Evolutionary conservation across 441 rosid species (phyloP), one percentile per base, ranked within the genome.

Genomic region (Capsella rubella): DNA sequence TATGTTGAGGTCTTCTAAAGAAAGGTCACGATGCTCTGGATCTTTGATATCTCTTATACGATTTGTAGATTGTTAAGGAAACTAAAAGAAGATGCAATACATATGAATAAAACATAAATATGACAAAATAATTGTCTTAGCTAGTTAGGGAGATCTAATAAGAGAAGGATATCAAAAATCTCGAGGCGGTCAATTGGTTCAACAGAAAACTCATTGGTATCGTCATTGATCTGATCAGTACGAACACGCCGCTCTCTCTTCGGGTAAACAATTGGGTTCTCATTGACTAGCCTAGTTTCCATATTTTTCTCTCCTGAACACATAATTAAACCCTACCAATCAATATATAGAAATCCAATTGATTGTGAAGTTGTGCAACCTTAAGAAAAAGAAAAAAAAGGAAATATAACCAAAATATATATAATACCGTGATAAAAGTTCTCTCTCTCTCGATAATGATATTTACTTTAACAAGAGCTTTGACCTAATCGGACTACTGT

Each of bases 11-110:
- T 82, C 89, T 71, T 93, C 97, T 78, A 91, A 75, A 21, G 96
- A 88, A 69, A 8, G 32, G 0, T 85, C 79, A 27, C 88, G 86
- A 82, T 93, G 90, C 78, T 93, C 93, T 18, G 98, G 95, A 78
- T 93, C 97, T 79, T 88, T 93, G 70, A 91, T 93, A 75, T 91
- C 92, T 82, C 93, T 86, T 58, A 93, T 83, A 85, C 84, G 90
- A 84, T 91, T 67, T 93, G 81, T 71, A 21, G 75, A 85, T 75
- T 25, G 73, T 84, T 74, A 89, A 86, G 85, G 75, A 67, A 71
- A 71, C 11, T 39, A 43, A 21, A 4, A 60, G 14, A 10, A 39
- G 0, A 27, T 37, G 4, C 11, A 51, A 71, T 8, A 34, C 8
- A 21, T 34, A 62, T 3, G 5, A 62, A 12, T 43, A 31, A 21